Evolutionary conservation across 495 filamentous ascomycete species (phyloP).

Genomic region (Massariosphaeria phaeospora): DNA sequence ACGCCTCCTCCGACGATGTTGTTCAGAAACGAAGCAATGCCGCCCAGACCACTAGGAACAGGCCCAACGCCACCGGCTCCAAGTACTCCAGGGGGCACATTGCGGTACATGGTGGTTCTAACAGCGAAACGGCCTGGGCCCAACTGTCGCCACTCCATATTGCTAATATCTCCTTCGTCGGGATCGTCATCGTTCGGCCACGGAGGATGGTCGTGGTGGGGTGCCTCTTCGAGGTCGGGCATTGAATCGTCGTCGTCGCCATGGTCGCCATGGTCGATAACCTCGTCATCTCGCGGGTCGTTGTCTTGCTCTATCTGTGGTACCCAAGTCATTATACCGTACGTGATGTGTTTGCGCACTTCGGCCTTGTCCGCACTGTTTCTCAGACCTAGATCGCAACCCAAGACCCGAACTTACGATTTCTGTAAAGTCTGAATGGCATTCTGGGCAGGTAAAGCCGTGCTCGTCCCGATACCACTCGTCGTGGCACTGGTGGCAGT

Average conservation of each 20-base stretch:
- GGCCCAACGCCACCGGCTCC: conserved; percentile 22
- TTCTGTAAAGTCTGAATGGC: conserved; percentile 72
- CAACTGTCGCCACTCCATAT: conserved; percentile 37
- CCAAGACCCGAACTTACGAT: conserved; percentile 55
- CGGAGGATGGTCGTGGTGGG: conserved; percentile 37
- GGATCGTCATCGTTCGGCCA: conserved; percentile 39
- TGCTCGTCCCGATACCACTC: conserved; percentile 72
- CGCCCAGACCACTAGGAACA: conserved; percentile 10
- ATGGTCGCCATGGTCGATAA: conserved; percentile 51
- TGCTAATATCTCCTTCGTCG: conserved; percentile 42
- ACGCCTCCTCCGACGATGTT: conserved; percentile 14
- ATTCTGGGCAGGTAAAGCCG: conserved; percentile 69
- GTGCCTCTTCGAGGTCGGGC: conserved; percentile 58
- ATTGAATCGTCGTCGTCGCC: conserved; percentile 59
- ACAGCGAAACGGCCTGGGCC: conserved; percentile 39
- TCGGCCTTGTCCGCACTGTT: too few relatives aligned
- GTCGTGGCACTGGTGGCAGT: conserved; percentile 71
- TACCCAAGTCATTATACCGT: too few relatives aligned
- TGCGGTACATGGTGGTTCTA: conserved; percentile 35
- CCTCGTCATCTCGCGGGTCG: conserved; percentile 36
- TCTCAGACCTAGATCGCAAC: too few relatives aligned
- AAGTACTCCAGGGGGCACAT: conserved; percentile 23
- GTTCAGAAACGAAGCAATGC: conserved; percentile 23
- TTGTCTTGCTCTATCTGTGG: conserved; percentile 41
- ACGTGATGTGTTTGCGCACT: too few relatives aligned